Base-by-base conservation (phyloP, 805 yeast species). In the Ogataea populi-albae region DNA sequence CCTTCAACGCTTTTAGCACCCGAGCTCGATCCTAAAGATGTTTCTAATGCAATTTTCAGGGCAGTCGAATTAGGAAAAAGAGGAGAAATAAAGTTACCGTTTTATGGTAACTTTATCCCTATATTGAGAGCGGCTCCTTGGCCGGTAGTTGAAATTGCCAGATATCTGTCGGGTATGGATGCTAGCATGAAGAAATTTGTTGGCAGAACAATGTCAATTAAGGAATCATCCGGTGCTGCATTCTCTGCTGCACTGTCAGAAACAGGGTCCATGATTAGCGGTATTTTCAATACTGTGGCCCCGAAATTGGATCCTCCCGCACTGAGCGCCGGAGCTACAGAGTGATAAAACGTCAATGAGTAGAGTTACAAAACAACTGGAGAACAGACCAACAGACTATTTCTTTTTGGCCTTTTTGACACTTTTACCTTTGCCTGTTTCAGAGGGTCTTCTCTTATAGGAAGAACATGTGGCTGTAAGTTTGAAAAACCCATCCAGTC, bases 401-500 rank as follows among this genome's bases (percentile, higher is more conserved):
- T 28, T 46, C 27, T 46, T 52, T 22, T 45, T 47, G n/a, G 43
- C 30, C 34, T 43, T 48, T 35, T 37, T 37, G 4, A 21, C 23
- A 11, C 17, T 16, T 20, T 27, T 32, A 11, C 55, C 57, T 40
- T 62, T 62, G 12, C 43, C 57, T 34, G 62, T 61, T 16, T 56
- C 52, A 3, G 64, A 47, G 42, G 35, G 47, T 43, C 56, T 57
- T 57, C 49, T 69, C 37, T 52, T 72, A n/a, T 75, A 68, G n/a
- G 38, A 41, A 40, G 77, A 70, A 6, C 75, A 73, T 3, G 54
- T 36, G 2, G 47, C 48, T 7, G 71, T 65, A 30, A 80, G 86
- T 51, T 79, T 77, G 65, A 93, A 93, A 55, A 93, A 93, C 1
- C 96, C 94, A 55, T 93, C 97, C 18, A 91, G 62, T 49, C 98